phyloP scores from a whole-genome alignment of 2,329 filamentous ascomycete genomes.

The Botryosphaeria dothidea region DNA sequence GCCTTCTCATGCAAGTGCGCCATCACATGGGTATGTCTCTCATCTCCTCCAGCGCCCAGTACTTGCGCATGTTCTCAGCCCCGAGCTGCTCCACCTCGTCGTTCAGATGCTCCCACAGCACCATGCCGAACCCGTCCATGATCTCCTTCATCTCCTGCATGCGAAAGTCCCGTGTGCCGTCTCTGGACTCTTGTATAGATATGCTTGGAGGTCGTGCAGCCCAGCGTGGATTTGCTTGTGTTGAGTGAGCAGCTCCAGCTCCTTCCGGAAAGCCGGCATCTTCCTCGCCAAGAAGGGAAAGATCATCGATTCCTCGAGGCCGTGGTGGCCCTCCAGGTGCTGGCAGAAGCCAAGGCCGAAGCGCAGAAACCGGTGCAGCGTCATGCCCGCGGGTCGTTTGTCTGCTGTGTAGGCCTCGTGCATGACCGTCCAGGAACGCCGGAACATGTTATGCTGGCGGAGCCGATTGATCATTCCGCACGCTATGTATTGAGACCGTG shows the following conservation, averaged over 20 bases:
- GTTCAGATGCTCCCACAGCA: constrained; percentile 81
- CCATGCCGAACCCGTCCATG: constrained; percentile 76
- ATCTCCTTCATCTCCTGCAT: constrained; percentile 62
- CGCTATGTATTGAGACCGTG: no score
- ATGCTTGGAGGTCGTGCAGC: constrained; percentile 67
- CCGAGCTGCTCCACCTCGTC: constrained; percentile 77
- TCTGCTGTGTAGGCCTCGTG: constrained; percentile 63
- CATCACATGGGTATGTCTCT: constrained; percentile 69
- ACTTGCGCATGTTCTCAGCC: constrained; percentile 84
- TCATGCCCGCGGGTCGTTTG: constrained; percentile 63
- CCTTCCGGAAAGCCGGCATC: constrained; percentile 74
- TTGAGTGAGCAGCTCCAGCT: constrained; percentile 68
- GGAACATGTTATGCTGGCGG: constrained; percentile 58
- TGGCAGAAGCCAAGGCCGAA: constrained; percentile 67
- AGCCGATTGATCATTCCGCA: no score
- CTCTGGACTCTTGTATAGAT: constrained; percentile 62
- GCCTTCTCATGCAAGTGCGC: no score
- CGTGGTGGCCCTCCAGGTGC: constrained; percentile 75
- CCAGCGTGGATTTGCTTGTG: constrained; percentile 78
- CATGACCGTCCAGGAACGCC: constrained; percentile 69
- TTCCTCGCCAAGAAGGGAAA: constrained; percentile 75
- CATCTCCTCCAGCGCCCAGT: constrained; percentile 79
- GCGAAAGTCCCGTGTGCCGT: constrained; percentile 61
- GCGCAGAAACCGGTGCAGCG: constrained; percentile 67
- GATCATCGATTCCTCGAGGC: constrained; percentile 77